Base-by-base conservation (phyloP, 257 asterid species). In the Thymus quinquecostatus region DNA sequence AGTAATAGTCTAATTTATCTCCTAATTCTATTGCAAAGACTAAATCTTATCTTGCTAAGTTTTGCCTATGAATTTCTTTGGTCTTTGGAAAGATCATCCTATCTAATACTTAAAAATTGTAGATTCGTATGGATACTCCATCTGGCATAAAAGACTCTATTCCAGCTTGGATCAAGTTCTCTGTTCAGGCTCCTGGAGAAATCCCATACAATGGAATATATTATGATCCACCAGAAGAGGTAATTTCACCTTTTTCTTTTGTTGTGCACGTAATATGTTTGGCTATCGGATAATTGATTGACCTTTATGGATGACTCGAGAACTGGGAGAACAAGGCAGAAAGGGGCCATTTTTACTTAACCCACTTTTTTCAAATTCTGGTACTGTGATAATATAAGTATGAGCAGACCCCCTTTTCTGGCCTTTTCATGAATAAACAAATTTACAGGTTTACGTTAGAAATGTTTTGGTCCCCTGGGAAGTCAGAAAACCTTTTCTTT, bases 61-160 rank as follows among this genome's bases (percentile, higher is more conserved):
- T 30, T 61, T 53, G 60, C 50, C n/a, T 55, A 27, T 65, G 40
- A 67, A 47, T 60, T 60, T 70, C 11, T 57, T n/a, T 69, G 75
- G 21, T 69, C 32, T 69, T 41, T 48, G 29, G 36, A 36, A 51
- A 64, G 50, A 48, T 76, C 56, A 50, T 67, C 61, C 59, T 75
- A 54, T 48, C 69, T 56, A 28, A 53, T 71, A 41, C 55, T 73
- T 77, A 54, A 60, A 77, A 74, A n/a, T n/a, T 88, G 82, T 73
- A 95, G 99, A 86, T 95, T 77, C 99, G 99, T 38, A 92, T 95
- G 98, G 96, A 88, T 76, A 92, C 98, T 81, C 96, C 99, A 44
- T 86, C 98, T 59, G 99, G 99, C 60, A 67, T 80, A 33, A 95
- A 92, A 80, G 98, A 95, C 83, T 95, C 98, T n/a, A 95, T 95